Conservation (phyloP, 306 rosid genomes). For the Pueraria montana region DNA sequence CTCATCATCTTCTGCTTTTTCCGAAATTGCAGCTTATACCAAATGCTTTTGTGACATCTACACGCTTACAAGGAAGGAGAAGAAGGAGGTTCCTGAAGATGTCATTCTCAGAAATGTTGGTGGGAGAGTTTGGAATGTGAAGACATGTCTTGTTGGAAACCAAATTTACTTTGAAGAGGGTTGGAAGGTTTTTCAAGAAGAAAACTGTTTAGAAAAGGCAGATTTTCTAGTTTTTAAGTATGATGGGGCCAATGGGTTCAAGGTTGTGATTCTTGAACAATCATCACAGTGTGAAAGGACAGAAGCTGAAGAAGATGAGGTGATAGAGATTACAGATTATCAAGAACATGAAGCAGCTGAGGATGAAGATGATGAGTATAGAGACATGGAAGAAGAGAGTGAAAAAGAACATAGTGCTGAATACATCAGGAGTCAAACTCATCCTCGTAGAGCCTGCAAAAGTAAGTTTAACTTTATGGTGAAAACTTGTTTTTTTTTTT, state of each 20-base stretch:
- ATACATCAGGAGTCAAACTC: not conserved
- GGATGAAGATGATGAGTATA: not conserved
- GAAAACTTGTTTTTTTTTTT: not conserved
- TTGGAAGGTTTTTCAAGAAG: conserved; percentile 41
- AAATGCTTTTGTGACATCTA: conserved; percentile 10
- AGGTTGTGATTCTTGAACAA: conserved; percentile 32
- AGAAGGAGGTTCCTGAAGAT: not conserved
- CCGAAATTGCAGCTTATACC: conserved; percentile 47
- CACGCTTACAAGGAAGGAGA: not conserved
- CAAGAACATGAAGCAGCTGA: not conserved
- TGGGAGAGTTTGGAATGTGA: conserved; percentile 44
- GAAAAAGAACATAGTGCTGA: not conserved
- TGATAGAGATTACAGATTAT: not conserved
- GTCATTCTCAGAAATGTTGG: conserved; percentile 26
- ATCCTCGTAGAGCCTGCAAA: not conserved
- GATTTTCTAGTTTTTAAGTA: conserved; percentile 28
- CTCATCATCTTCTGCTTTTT: not conserved
- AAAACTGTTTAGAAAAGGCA: not conserved
- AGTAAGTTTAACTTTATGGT: conserved; percentile 37
- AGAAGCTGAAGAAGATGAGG: not conserved
- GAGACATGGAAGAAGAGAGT: not conserved
- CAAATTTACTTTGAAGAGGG: conserved; percentile 33
- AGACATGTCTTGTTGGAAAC: not conserved
- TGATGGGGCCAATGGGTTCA: conserved; percentile 17
- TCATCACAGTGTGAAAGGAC: conserved; percentile 35